Base-by-base conservation (phyloP, 2,329 filamentous ascomycete genomes). In the Emergomyces orientalis region DNA sequence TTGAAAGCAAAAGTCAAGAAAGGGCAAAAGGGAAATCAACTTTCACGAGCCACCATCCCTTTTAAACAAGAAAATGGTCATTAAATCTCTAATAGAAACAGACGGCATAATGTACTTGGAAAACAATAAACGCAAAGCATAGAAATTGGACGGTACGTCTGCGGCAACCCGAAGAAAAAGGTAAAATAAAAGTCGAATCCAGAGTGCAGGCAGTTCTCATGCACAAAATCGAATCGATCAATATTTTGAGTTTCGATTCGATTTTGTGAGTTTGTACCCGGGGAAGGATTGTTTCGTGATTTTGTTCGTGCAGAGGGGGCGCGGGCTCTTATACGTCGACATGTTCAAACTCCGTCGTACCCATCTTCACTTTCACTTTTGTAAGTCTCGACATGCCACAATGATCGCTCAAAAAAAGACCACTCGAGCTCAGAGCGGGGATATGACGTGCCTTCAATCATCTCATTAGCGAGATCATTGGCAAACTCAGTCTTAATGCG, bases 381-480 rank as follows among this genome's bases (percentile, higher is more conserved):
- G 60, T 63, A 63, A 63, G 62, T 55, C 25, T 52, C 61, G 32
- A 63, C 34, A 60, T 60, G 43, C 57, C 51, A 56, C 34, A 49
- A 25, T 37, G 39, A 49, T 37, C 47, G 56, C 47, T 63, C 49
- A 54, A 63, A 54, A 32, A 30, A 54, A n/a, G 56, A 39, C 34
- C 34, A 54, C 27, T 63, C 43, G 27, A 49, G 39, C 9, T 55
- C 62, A 55, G 59, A 34, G 27, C 32, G 52, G 41, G 58, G 54
- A 57, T 66, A 67, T 4, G 54, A 58, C 41, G 66, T 66, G 41
- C 57, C 58, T 39, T 66, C 60, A 59, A 66, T 63, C 37, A 65
- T 65, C 34, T 63, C 62, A 34, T 59, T 34, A 11, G 59, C 63
- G 51, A 67, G 64, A 25, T 60, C 59, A 13, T 63, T 57, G 39